phyloP scores from a whole-genome alignment of 345 rosid genomes.

The Salix suchowensis region DNA sequence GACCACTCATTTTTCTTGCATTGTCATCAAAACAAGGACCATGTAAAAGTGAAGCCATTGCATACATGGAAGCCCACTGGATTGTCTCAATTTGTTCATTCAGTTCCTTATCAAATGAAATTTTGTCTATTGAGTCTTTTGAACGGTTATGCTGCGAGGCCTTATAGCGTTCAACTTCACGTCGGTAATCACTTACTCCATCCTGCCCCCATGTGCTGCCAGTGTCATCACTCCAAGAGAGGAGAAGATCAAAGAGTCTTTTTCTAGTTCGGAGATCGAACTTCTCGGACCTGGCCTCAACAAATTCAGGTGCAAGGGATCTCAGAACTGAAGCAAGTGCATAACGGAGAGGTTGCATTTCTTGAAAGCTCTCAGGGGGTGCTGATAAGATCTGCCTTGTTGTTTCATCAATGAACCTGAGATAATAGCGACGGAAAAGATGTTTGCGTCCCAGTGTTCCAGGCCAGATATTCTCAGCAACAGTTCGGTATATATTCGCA shows the following conservation, averaged over 20 bases:
- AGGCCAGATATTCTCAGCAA: conserved; percentile 97
- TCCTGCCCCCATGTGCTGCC: conserved; percentile 89
- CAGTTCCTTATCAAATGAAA: conserved; percentile 89
- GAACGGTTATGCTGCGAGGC: conserved; percentile 83
- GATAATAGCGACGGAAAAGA: conserved; percentile 81
- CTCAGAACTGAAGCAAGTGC: conserved; percentile 87
- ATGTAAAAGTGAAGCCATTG: conserved; percentile 92
- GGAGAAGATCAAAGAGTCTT: conserved; percentile 81
- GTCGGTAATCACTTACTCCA: conserved; percentile 76
- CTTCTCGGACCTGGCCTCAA: conserved; percentile 82
- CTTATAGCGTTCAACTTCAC: conserved; percentile 96
- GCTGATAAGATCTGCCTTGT: conserved; percentile 55
- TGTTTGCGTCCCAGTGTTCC: conserved; percentile 82
- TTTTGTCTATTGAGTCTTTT: conserved; percentile 88
- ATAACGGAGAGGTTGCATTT: conserved; percentile 85
- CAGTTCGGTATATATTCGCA: conserved; percentile 82
- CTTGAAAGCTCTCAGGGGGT: conserved; percentile 77
- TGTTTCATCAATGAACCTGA: conserved; percentile 86
- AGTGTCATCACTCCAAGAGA: conserved; percentile 87
- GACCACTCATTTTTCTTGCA: conserved; percentile 97
- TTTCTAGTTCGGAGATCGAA: conserved; percentile 87
- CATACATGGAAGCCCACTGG: conserved; percentile 97
- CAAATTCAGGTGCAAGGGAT: conserved; percentile 92
- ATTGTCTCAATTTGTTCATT: conserved; percentile 89
- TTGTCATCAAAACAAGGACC: conserved; percentile 98